Percentiles rank a stretch among this genome's conserved stretches.
Evolutionary conservation across 352 stramenopile genomes (phyloP).

Genomic region (Chrysophaeum taylorii): DNA sequence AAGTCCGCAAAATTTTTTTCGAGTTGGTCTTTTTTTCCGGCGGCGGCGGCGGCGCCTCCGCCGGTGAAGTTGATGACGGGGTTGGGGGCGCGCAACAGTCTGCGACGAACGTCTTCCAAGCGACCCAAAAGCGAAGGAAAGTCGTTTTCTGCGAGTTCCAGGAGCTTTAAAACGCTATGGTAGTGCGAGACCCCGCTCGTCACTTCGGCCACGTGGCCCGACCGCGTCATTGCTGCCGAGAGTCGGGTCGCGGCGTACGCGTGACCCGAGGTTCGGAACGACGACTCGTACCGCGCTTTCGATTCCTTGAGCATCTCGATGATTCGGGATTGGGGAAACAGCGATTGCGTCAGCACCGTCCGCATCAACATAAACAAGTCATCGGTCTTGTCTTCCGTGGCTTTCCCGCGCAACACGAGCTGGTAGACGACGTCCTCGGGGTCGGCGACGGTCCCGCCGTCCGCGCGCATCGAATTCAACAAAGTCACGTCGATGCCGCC

Average conservation of each 20-base stretch:
- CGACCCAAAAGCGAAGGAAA: slow-evolving; percentile 51
- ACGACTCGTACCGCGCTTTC: slow-evolving; percentile 43
- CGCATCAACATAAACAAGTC: slow-evolving; percentile 63
- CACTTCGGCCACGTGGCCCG: slow-evolving; percentile 57
- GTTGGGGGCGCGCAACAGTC: slow-evolving; percentile 42
- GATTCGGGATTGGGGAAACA: slow-evolving; percentile 47
- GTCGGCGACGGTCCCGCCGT: slow-evolving; percentile 32
- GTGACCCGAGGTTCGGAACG: slow-evolving; percentile 44
- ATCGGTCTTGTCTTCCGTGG: slow-evolving; percentile 51
- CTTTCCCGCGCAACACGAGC: slow-evolving; percentile 50
- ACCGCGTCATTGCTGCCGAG: slow-evolving; percentile 5
- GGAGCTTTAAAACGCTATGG: slow-evolving; percentile 42
- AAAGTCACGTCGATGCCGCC: slow-evolving; percentile 47
- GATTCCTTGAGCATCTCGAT: slow-evolving; percentile 64
- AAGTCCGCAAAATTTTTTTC: too few relatives aligned
- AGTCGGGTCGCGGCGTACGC: slow-evolving; percentile 34
- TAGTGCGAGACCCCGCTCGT: slow-evolving; percentile 56
- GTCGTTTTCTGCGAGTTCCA: slow-evolving; percentile 60
- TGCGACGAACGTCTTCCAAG: slow-evolving; percentile 53
- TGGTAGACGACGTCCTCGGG: slow-evolving; percentile 50
- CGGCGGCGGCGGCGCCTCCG: slow-evolving; percentile 40
- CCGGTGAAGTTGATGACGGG: slow-evolving; percentile 66
- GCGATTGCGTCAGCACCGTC: slow-evolving; percentile 54
- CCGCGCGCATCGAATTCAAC: slow-evolving; percentile 36
- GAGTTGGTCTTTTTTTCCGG: too few relatives aligned